A percentile compares a stretch with the other conserved stretches of the same genome.
Conservation (phyloP, 352 stramenopile species). For the Pythium phragmiticola region DNA sequence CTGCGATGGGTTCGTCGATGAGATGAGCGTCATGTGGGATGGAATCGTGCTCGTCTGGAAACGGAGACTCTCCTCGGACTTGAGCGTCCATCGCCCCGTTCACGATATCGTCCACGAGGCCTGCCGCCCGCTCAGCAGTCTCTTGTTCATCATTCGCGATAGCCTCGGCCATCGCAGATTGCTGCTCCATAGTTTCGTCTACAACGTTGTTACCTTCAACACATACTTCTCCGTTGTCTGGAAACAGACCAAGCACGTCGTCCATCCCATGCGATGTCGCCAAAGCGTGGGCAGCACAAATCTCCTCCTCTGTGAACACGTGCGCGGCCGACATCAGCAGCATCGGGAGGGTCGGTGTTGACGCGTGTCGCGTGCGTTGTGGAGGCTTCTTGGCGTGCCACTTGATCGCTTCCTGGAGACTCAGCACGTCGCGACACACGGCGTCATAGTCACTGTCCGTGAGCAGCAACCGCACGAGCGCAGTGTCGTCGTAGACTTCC, state of each 20-base stretch:
- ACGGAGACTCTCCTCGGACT: too few species aligned
- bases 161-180: too few species aligned
- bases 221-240: background rate
- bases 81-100: too few species aligned
- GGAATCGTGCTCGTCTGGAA: background rate
- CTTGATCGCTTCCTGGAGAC: constrained; percentile 12
- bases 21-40: background rate
- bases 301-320: constrained; percentile 15
- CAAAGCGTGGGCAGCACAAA: constrained; percentile 1
- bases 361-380: background rate
- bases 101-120: too few species aligned
- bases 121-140: too few species aligned
- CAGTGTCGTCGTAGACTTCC: constrained; percentile 4
- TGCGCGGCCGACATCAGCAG: constrained; percentile 14
- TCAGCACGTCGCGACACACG: constrained; percentile 15
- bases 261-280: background rate
- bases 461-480: constrained; percentile 16
- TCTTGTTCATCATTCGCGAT: too few species aligned
- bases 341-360: background rate
- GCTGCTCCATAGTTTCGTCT: too few species aligned
- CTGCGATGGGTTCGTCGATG: background rate
- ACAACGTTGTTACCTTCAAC: too few species aligned
- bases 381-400: background rate
- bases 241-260: background rate
- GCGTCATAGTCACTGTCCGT: constrained; percentile 20